Conservation (phyloP, 2,329 filamentous ascomycete species). For the Phaeosphaeriaceae sp. region DNA sequence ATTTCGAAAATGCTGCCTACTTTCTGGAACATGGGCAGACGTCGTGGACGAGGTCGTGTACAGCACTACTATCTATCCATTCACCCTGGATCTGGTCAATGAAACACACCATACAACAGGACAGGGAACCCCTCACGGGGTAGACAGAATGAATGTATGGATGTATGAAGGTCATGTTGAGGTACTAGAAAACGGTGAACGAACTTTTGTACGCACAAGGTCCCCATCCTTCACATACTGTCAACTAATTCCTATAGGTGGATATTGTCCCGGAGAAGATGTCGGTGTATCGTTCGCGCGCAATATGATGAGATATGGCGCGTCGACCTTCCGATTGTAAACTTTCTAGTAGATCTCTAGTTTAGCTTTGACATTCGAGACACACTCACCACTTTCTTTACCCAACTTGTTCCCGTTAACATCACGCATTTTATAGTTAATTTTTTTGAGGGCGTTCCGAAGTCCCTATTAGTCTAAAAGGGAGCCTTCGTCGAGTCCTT, state of each 20-base stretch:
- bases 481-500: too few species aligned
- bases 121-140: background rate
- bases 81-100: conserved; percentile 27
- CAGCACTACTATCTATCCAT: conserved; percentile 20
- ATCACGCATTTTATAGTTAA: too few species aligned
- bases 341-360: too few species aligned
- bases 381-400: too few species aligned
- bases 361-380: too few species aligned
- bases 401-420: too few species aligned
- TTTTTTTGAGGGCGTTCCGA: too few species aligned
- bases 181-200: conserved; percentile 10
- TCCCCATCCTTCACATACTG: background rate
- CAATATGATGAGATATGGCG: background rate
- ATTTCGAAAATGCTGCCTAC: conserved; percentile 23
- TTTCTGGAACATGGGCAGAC: conserved; percentile 29
- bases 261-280: conserved; percentile 1
- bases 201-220: conserved; percentile 17
- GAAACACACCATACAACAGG: conserved; percentile 8
- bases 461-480: too few species aligned
- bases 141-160: conserved; percentile 6
- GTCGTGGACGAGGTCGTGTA: conserved; percentile 35
- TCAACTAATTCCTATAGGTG: conserved; percentile 8
- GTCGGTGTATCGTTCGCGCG: conserved; percentile 9
- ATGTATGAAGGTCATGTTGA: conserved; percentile 19
- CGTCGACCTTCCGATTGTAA: too few species aligned